Evolutionary conservation across 257 asterid genomes (phyloP).

Genomic region (Paulownia fortunei): DNA sequence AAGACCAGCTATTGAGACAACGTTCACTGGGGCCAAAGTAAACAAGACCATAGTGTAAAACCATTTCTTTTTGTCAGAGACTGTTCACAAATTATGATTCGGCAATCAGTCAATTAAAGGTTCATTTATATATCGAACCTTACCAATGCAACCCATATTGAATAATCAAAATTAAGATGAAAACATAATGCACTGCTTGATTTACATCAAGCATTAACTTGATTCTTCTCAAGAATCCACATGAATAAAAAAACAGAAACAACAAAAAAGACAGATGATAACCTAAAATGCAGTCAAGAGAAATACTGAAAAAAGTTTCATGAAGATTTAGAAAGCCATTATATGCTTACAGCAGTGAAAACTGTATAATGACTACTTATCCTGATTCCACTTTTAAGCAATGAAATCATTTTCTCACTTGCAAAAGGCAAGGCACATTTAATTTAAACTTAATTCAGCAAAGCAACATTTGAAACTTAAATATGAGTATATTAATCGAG

Average conservation of each 20-base stretch:
- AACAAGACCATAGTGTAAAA: not conserved
- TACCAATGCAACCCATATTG: not conserved
- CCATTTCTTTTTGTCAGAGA: not conserved
- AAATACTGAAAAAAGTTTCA: not conserved
- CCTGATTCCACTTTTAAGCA: not conserved
- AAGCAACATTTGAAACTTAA: not conserved
- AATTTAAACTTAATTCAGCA: not conserved
- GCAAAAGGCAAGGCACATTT: not conserved
- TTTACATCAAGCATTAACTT: not conserved
- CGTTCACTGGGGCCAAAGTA: not conserved
- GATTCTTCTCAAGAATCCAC: not conserved
- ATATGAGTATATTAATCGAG: not conserved
- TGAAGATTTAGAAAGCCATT: not conserved
- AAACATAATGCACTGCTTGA: not conserved
- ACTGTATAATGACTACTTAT: not conserved
- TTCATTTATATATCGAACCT: not conserved
- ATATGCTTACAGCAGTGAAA: not conserved
- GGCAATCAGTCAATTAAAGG: not conserved
- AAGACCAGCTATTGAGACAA: not conserved
- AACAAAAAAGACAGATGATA: not conserved
- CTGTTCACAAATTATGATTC: not conserved
- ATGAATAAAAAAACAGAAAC: not conserved
- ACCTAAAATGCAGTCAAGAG: not conserved
- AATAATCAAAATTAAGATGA: not conserved
- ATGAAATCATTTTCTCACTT: conserved; percentile 3